A percentile compares a stretch with the other conserved stretches of the same genome.
Conservation (phyloP, 805 yeast species). For the Candida jianshihensis region DNA sequence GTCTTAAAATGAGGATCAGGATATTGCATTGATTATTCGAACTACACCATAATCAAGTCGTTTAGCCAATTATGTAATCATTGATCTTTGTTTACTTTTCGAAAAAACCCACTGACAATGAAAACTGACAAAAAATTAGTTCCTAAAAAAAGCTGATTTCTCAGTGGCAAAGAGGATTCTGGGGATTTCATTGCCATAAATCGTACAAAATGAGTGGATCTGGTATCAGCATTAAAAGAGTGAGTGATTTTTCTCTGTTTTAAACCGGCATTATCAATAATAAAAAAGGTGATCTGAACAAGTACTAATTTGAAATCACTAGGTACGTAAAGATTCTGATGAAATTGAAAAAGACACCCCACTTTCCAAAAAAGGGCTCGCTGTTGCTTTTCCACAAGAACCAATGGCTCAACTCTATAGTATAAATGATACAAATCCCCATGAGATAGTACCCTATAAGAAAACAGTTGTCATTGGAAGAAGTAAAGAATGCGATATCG, state of each 20-base stretch:
- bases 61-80: too few species aligned
- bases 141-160: too few species aligned
- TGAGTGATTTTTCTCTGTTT: background rate
- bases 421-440: constrained; percentile 7
- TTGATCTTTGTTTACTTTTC: constrained; percentile 1
- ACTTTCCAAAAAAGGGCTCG: constrained; percentile 9
- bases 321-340: constrained; percentile 3
- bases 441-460: constrained; percentile 26
- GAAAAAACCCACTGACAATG: background rate
- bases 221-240: background rate
- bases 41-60: too few species aligned
- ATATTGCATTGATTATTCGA: too few species aligned
- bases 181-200: background rate
- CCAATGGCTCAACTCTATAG: constrained; percentile 14
- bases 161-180: background rate
- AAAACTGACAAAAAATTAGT: too few species aligned
- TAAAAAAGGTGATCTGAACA: too few species aligned
- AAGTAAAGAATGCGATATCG: constrained; percentile 52
- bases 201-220: background rate
- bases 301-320: background rate
- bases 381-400: background rate
- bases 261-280: too few species aligned
- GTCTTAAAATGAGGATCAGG: too few species aligned
- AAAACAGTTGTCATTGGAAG: constrained; percentile 40
- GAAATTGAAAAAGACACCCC: constrained; percentile 9